Base-by-base conservation (phyloP, 306 rosid genomes). In the Chamaecrista fasciculata region DNA sequence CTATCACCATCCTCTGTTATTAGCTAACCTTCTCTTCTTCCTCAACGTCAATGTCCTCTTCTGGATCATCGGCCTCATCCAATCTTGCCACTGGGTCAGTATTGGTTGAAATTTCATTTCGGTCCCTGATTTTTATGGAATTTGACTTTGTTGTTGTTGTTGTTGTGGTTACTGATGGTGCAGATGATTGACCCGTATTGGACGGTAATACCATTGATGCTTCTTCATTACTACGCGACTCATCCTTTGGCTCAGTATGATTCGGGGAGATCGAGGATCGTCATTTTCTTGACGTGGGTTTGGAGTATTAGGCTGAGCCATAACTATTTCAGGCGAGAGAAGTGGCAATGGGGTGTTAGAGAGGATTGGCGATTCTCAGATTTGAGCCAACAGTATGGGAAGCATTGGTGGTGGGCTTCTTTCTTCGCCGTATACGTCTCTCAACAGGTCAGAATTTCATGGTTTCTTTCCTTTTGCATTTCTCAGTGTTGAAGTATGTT, bases 161-260 rank as follows among this genome's bases (percentile, higher is more conserved):
- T 48, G 14, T 3, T 39, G 39, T 9, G 44, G 33, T 25, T 31
- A 18, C 21, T 66, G 23, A 34, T 55, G 42, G 58, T 73, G 84
- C 86, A 92, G 98, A 93, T 93, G 96, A 93, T 90, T 49, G 93
- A 86, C 66, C 83, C 91, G 73, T 92, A 86, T 69, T 92, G 96
- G 98, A 86, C 96, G 1, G 86, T 89, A 85, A 90, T 93, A 28
- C 98, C 98, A 0, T 80, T 90, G 46, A 86, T 90, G 93, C 73
- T 93, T 37, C 85, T 76, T 64, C 87, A 90, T 72, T 93, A 78
- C 87, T 86, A 78, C 40, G 68, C 87, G 14, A 56, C 79, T 19
- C 96, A 93, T 74, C 98, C 98, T 70, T 50, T 88, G 83, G 91
- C 71, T 57, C 53, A 83, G n/a, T 90, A 76, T 70, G 14, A 83